These are phyloP conservation scores for Coemansia sp. DNA, from an alignment of 192 early-diverging fungal genomes.

Conservation along the genomic window DNA sequence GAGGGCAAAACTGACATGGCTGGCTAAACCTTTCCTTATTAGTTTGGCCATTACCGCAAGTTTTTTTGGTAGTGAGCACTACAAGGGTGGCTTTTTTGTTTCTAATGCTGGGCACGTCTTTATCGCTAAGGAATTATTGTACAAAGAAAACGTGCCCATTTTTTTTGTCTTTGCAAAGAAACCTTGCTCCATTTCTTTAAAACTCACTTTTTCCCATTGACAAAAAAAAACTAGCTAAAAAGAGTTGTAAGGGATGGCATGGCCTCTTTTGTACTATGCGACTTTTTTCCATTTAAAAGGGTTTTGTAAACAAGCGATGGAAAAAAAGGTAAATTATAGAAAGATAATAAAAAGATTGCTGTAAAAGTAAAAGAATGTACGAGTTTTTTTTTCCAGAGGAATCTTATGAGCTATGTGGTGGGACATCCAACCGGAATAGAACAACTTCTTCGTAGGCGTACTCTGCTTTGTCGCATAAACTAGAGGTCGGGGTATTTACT, in stretches of 20 bases:
- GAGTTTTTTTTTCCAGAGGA: neutral
- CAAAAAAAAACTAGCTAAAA: neutral
- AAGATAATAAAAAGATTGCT: neutral
- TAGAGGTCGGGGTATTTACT: conserved; percentile 8
- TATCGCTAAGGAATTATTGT: neutral
- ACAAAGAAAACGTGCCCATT: neutral
- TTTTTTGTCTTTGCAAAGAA: neutral
- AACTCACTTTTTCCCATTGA: neutral
- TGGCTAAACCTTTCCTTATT: neutral
- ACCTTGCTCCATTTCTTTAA: neutral
- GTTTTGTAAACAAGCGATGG: neutral
- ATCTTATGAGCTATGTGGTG: neutral
- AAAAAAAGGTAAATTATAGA: conserved; percentile 10
- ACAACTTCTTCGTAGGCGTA: conserved; percentile 8
- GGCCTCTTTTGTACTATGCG: neutral
- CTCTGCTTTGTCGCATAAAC: conserved; percentile 5
- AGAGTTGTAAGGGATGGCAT: neutral
- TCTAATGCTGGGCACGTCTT: neutral
- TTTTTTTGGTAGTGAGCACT: neutral
- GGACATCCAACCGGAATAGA: conserved; percentile 7
- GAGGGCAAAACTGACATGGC: neutral
- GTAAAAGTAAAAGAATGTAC: neutral
- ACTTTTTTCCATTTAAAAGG: neutral
- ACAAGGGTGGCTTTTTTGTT: neutral
- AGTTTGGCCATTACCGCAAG: neutral